Base-by-base conservation (phyloP, 2,329 filamentous ascomycete genomes). In the Leptographium lundbergii region DNA sequence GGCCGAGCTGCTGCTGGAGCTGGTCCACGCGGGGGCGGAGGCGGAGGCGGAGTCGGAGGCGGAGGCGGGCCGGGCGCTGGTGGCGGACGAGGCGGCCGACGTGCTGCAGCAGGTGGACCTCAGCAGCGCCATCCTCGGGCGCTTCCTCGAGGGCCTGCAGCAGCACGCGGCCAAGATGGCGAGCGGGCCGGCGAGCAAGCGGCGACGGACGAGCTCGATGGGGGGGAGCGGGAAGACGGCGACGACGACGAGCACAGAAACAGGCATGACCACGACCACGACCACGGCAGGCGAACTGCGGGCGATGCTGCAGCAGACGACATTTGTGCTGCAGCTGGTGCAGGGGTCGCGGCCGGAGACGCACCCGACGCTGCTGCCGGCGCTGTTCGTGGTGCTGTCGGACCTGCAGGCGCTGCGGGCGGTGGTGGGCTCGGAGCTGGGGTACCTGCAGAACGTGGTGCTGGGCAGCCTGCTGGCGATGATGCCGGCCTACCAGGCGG, bases 391-490 rank as follows among this genome's bases (percentile, higher is more conserved):
- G 59, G 81, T 89, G 0, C 80, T 99, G n/a, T 86, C 87, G 6
- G 89, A 95, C 67, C 79, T 99, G 27, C 91, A 95, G 66, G 87
- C 90, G 61, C 88, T 94, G 69, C 87, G 89, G 69, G 81, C 84
- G 29, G 82, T 92, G 60, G 84, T 91, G 29, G 86, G 88, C 50
- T 92, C 91, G 0, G 91, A 95, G 68, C 80, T 96, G 62, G 89
- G 91, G 19, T 97, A 97, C 73, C 77, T 97, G 50, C 88, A 97
- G 69, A 89, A 88, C 64, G 75, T 97, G 57, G 85, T 94, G 9
- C 79, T 99, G 47, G 83, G 87, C 63, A 91, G 88, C 65, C 77
- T 99, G 39, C 77, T 92, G 56, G 84, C 87, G 50, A 95, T 97
- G 73, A 84, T 97, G 65, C 87, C 90, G 60, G 83, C 84, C 0